A percentile compares a stretch with the other conserved stretches of the same genome.
These are phyloP conservation scores for Hippophae rhamnoides DNA, from an alignment of 306 rosid species.

Conservation along the genomic window DNA sequence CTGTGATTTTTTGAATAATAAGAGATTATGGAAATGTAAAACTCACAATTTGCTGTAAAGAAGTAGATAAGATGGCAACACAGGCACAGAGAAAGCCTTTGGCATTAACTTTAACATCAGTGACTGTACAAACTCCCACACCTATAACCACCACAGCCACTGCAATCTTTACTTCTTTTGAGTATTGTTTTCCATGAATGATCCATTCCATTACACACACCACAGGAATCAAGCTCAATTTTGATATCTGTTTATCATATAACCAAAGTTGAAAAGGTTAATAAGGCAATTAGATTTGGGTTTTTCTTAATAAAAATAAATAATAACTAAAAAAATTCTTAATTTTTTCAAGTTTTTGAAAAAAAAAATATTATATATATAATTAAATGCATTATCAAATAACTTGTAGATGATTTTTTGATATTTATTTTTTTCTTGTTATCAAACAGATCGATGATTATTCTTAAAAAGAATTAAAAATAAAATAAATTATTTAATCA, in stretches of 20 bases:
- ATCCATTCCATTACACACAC: conserved; percentile 54
- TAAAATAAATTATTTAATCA: too few species aligned
- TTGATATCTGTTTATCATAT: conserved; percentile 26
- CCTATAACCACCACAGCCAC: conserved; percentile 41
- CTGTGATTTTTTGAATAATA: too few species aligned
- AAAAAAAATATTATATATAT: too few species aligned
- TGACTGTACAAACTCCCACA: conserved; percentile 47
- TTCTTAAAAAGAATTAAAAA: too few species aligned
- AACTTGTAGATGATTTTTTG: too few species aligned
- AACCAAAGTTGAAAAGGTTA: neutral
- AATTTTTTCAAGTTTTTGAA: too few species aligned
- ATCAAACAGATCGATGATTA: too few species aligned
- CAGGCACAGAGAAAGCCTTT: conserved; percentile 45
- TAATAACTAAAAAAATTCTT: too few species aligned
- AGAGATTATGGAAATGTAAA: neutral
- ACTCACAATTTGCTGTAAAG: conserved; percentile 50
- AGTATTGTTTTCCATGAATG: conserved; percentile 38
- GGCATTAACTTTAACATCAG: conserved; percentile 43
- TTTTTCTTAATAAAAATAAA: too few species aligned
- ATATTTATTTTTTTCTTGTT: too few species aligned
- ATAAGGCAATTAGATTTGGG: neutral
- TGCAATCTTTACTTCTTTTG: conserved; percentile 47
- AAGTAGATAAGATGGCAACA: conserved; percentile 38
- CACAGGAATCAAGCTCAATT: conserved; percentile 51
- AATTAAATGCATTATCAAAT: too few species aligned